Evolutionary conservation across 352 stramenopile genomes (phyloP), one percentile per base, ranked within the genome.

Genomic region (Globisporangium barbulae): DNA sequence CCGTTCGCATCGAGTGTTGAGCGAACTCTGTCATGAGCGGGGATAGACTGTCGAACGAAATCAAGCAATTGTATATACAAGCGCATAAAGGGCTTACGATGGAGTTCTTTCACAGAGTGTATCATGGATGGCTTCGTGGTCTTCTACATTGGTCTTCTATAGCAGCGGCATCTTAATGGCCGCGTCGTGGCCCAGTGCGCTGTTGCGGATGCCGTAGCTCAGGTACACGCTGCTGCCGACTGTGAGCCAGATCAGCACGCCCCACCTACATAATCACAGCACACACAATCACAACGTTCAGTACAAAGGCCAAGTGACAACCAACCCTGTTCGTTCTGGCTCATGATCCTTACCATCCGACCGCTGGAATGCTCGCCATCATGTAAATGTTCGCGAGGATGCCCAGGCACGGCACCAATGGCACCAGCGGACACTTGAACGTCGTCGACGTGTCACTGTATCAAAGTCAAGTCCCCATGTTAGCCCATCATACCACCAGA

Each of bases 191-290:
- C 57, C 69, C 37, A 94, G 67, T n/a, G 74, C 60, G 58, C 83
- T 93, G 68, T 96, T 76, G 59, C 75, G 83, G 21, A 94, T 88
- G 59, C 85, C 85, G 50, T 94, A 96, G 56, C 72, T 74, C 57
- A 94, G 49, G 59, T 96, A 96, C 42, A 94, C 61, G 6, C 81
- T 39, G 15, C 92, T 59, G 1, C 88, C 88, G 19, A 83, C 39
- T 30, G 62, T 64, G 22, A 92, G 69, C 88, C 88, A 96, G 10
- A 90, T 83, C 8, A 75, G 52, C 28, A 96, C 81, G 13, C 88
- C 81, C n/a, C 86, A 64, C 85, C 85, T 94, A 54, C 13, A 49
- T 2, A 42, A 28, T 28, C 25, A 28, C 25, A 28, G 25, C 9
- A 5, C 19, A 49, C 39, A 25, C 17, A 70, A 25, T 47, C 31